Base-by-base conservation (phyloP, 257 asterid genomes). In the Lavandula angustifolia region DNA sequence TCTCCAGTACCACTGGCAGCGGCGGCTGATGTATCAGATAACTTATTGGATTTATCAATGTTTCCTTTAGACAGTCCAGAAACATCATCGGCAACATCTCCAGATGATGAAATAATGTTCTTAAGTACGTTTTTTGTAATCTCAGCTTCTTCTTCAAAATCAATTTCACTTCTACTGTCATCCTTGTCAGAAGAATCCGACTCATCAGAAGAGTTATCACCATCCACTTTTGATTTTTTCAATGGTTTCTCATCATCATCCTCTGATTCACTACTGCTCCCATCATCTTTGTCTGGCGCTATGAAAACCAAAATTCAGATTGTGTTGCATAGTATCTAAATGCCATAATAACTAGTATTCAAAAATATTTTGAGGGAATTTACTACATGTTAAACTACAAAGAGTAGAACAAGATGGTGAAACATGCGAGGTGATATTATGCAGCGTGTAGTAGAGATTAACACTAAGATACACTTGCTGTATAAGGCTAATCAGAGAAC, bases 51-150 rank as follows among this genome's bases (percentile, higher is more conserved):
- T 44, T 78, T 84, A 43, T 65, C 85, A 68, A 62, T 67, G n/a
- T 79, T 73, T 63, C 62, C 84, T 38, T 59, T 37, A 41, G 82
- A 71, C 44, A 14, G 64, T 50, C 17, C 79, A n/a, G 72, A 61
- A 40, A 52, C 75, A 31, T 71, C 82, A 51, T 47, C 66, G 4
- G 55, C 62, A 66, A 66, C 63, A 59, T 55, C 68, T 47, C 58
- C 65, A 59, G 88, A 79, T 76, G 91, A 64, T 48, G 85, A 73
- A 44, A 82, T 75, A 60, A 89, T 54, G 70, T 75, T 87, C 66
- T 82, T 67, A 18, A 92, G 88, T 52, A 92, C 86, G 44, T 80
- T 89, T 81, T 81, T 87, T n/a, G 95, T 77, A 68, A 87, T 80
- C 68, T 80, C 88, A 38, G 86, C 83, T 67, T 89, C 99, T 75